Base-by-base conservation (phyloP, 306 rosid genomes). In the Trifolium fragiferum region DNA sequence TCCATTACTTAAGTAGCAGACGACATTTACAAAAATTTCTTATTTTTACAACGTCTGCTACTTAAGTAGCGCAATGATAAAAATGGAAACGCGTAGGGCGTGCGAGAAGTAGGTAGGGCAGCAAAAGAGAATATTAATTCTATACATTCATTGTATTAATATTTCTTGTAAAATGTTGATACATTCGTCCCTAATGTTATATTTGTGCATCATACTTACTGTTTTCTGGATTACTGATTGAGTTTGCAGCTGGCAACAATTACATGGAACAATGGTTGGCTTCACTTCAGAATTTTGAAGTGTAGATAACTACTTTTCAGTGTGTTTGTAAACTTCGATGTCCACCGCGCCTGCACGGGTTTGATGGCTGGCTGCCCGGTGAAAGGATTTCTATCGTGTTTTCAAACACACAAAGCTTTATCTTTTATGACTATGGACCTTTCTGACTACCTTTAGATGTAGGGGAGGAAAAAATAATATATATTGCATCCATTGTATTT, bases 191-290 rank as follows among this genome's bases (percentile, higher is more conserved):
- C n/a, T 43, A 23, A 35, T 53, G 8, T 15, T 27, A 33, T 37
- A 12, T 38, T 0, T 71, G 44, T 70, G 33, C 33, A 30, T 30
- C 33, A 6, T 65, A 46, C 83, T 80, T 32, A 82, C 9, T 76
- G 53, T 51, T 5, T 75, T 61, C 20, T 68, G 50, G 53, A 57
- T 37, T 58, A 53, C 38, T 69, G 60, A 10, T 83, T 84, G 78
- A 73, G 73, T 68, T 46, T 82, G 89, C 93, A 90, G 98, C 83
- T 53, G 78, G 92, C 80, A 86, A 83, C 84, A 87, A 82, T 58
- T 84, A 85, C 73, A 62, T 93, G 84, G 89, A 88, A 73, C 87
- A 85, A 47, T 89, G 86, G 91, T 84, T 90, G 44, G 87, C 90
- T 71, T 89, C 90, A 74, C 80, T 88, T 73, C 89, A 79, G 84